phyloP scores from a whole-genome alignment of 495 filamentous ascomycete genomes.

The Hypoxylon trugodes region DNA sequence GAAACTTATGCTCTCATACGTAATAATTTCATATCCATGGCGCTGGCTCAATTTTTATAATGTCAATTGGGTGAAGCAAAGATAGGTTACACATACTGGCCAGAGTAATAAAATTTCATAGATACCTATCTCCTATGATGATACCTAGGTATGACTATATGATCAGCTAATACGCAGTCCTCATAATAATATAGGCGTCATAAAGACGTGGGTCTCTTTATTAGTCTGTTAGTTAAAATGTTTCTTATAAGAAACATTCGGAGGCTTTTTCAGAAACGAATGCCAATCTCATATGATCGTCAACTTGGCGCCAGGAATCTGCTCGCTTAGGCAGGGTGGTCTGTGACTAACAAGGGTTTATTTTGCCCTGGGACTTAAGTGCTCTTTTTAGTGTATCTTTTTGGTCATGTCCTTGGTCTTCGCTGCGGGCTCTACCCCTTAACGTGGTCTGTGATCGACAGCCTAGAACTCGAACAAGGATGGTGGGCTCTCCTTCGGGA shows the following conservation, averaged over 20 bases:
- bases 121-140: neutral
- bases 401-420: conserved; percentile 22
- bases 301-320: conserved; percentile 37
- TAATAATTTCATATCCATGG: conserved; percentile 23
- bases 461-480: conserved; percentile 33
- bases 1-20: conserved; percentile 36
- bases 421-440: conserved; percentile 17
- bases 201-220: too few species aligned
- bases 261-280: conserved; percentile 40
- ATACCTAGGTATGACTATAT: neutral
- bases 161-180: neutral
- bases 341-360: conserved; percentile 32
- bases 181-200: neutral
- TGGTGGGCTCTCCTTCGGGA: conserved; percentile 29
- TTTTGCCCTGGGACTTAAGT: conserved; percentile 30
- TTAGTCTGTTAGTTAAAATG: neutral
- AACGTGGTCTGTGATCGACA: conserved; percentile 38
- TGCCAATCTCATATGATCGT: conserved; percentile 43
- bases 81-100: neutral
- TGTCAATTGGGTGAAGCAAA: conserved; percentile 1
- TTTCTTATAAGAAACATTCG: conserved; percentile 32
- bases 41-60: neutral
- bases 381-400: conserved; percentile 22
- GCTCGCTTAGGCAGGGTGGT: conserved; percentile 36
- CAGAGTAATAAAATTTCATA: neutral